These are phyloP conservation scores for Cenchrus fungigraminus DNA, from an alignment of 176 grass and related monocot species.

Conservation along the genomic window DNA sequence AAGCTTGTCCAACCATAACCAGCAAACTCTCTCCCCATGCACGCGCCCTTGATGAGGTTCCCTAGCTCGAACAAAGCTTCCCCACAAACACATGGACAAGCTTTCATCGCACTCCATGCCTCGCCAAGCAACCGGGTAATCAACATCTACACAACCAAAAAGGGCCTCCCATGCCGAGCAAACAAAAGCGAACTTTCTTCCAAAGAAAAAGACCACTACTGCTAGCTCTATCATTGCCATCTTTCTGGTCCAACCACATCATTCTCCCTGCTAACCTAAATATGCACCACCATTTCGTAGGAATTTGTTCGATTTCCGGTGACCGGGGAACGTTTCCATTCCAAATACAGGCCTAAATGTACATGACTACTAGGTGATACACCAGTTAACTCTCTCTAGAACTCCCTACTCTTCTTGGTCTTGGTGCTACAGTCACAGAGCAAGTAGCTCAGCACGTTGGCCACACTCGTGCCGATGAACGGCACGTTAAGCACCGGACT, in stretches of 20 bases:
- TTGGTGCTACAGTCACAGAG: slow-evolving; percentile 55
- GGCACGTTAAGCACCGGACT: slow-evolving; percentile 61
- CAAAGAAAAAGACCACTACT: slow-evolving; percentile 9
- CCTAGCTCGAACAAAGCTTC: neutral
- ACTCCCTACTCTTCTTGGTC: slow-evolving; percentile 28
- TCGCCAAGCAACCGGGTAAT: slow-evolving; percentile 30
- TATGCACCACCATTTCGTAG: neutral
- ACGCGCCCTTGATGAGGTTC: neutral
- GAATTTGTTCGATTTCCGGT: neutral
- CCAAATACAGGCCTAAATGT: neutral
- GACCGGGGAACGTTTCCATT: neutral
- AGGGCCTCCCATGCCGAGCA: neutral
- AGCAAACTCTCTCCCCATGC: neutral
- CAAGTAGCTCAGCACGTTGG: slow-evolving; percentile 54
- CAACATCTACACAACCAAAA: slow-evolving; percentile 12
- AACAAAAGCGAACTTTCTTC: neutral
- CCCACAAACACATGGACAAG: slow-evolving; percentile 28
- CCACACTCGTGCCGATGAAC: slow-evolving; percentile 36
- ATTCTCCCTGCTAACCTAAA: neutral
- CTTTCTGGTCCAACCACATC: neutral
- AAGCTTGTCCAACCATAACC: neutral
- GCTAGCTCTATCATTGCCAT: slow-evolving; percentile 24
- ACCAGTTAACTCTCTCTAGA: neutral
- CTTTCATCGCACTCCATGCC: slow-evolving; percentile 31
- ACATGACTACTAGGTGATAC: neutral